These are phyloP conservation scores for Oryza brachyantha DNA, from an alignment of 176 grass and related monocot species.

Conservation along the genomic window DNA sequence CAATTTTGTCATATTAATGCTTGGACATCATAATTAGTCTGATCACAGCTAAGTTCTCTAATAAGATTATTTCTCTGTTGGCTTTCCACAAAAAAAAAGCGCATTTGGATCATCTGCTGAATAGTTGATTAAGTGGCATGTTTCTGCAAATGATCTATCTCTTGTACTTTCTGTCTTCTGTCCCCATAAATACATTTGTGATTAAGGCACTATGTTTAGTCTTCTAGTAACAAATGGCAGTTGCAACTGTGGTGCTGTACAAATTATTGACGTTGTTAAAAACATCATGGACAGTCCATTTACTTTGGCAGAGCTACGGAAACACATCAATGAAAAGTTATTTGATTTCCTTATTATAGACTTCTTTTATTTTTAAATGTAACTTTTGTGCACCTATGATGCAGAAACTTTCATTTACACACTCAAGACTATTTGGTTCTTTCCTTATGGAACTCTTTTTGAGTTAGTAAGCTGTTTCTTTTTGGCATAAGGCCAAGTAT, in stretches of 20 bases:
- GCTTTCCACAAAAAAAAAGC: background rate
- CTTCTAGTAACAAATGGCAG: background rate
- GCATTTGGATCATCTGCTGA: background rate
- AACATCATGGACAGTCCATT: background rate
- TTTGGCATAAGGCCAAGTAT: background rate
- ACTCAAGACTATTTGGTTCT: background rate
- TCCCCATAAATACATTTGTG: background rate
- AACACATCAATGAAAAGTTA: background rate
- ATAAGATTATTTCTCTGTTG: background rate
- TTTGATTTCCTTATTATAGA: background rate
- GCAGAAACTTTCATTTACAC: background rate
- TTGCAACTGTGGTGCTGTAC: background rate
- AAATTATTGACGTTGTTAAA: background rate
- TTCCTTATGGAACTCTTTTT: background rate
- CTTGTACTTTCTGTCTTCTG: constrained; percentile 17
- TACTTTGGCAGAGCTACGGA: background rate
- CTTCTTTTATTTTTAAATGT: background rate
- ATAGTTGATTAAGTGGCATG: background rate
- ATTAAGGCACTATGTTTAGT: background rate
- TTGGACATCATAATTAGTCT: background rate
- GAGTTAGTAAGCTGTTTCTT: background rate
- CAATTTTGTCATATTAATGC: background rate
- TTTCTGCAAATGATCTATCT: background rate
- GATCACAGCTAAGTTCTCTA: background rate
- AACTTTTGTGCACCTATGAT: constrained; percentile 4